Evolutionary conservation across 176 grass and related monocot genomes (phyloP).

Genomic region (Hyparrhenia diplandra): DNA sequence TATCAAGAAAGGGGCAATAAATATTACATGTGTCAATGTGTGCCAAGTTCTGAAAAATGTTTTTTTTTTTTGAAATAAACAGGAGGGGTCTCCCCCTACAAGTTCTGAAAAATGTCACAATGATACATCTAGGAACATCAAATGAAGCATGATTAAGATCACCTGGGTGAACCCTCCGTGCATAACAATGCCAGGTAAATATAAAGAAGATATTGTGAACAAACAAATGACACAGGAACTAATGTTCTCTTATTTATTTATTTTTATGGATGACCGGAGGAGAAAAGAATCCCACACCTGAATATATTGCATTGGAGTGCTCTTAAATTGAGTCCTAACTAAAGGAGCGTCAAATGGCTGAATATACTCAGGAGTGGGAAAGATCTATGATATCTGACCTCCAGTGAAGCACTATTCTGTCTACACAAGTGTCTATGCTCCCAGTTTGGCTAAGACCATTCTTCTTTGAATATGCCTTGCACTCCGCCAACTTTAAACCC

Average conservation of each 20-base stretch:
- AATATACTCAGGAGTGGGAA: background rate
- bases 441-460: constrained; percentile 53
- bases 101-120: background rate
- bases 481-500: constrained; percentile 54
- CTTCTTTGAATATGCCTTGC: constrained; percentile 65
- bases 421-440: constrained; percentile 36
- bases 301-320: no score
- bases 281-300: no score
- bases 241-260: no score
- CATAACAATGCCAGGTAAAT: background rate
- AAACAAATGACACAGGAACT: background rate
- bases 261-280: no score
- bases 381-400: constrained; percentile 41
- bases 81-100: no score
- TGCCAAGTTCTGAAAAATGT: background rate
- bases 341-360: background rate
- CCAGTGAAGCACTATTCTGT: constrained; percentile 63
- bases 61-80: no score
- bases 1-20: constrained; percentile 13
- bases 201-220: background rate
- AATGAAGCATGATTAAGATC: background rate
- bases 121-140: background rate
- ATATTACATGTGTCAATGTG: background rate
- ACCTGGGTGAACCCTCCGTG: no score
- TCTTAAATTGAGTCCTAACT: background rate